Base-by-base conservation (phyloP, 345 rosid species). In the Raphanus raphanistrum region DNA sequence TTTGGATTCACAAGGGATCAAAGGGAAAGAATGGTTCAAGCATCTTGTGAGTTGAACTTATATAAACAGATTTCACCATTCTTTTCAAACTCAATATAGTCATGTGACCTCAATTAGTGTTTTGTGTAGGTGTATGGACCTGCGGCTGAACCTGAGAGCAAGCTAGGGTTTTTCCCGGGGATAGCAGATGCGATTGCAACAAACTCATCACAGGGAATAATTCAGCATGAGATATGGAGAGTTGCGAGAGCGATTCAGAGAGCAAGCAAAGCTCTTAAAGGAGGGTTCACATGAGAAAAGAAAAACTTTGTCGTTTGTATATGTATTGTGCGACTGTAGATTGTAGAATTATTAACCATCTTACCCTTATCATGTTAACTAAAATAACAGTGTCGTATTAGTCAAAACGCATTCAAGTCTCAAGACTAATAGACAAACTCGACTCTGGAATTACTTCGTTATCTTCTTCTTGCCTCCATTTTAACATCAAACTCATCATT, bases 141-240 rank as follows among this genome's bases (percentile, higher is more conserved):
- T 0, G 69, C 84, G 0, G 63, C 84, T 6, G 86, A 84, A 79
- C 75, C 81, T 2, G 84, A 84, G 84, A 87, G 88, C 81, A 86
- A 86, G 80, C 83, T 90, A 52, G 84, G 68, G 1, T 87, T 88
- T 82, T 92, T 95, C 83, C 99, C 97, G 0, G 96, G 97, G 68
- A 72, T 95, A 80, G 89, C 87, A 21, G 93, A 92, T 68, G 98
- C 97, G 0, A 79, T 95, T 3, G 74, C 84, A 74, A 83, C 1
- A 57, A 67, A 73, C 25, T 63, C 74, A 72, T 33, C 77, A 28
- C 73, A 35, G 48, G 86, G 79, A 57, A 45, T 69, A 3, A 80
- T 92, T 32, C 86, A 89, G 76, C 99, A 91, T 43, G 94, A 95
- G 85, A 81, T 90, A 45, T 92, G 99, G 99, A 90, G 93, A 79